Conservation (phyloP, 2,329 filamentous ascomycete species). For the Neonectria neomacrospora region DNA sequence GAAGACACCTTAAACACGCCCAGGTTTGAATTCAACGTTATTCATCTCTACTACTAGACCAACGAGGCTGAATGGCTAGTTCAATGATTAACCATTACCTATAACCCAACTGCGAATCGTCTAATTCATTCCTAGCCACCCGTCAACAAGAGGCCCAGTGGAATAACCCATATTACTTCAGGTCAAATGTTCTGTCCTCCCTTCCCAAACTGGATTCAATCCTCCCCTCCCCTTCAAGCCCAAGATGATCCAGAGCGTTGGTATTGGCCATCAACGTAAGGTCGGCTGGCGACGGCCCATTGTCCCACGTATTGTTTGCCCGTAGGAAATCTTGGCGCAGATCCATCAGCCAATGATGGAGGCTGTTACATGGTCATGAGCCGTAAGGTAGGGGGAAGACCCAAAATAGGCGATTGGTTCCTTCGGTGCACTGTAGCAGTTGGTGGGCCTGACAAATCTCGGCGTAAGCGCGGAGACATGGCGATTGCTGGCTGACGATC, state of each 20-base stretch:
- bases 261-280: background rate
- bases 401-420: constrained; percentile 1
- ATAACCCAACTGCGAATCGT: no score
- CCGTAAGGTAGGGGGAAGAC: constrained; percentile 28
- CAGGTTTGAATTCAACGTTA: no score
- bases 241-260: background rate
- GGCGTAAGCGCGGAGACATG: background rate
- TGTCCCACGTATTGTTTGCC: background rate
- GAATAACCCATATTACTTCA: no score
- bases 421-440: background rate
- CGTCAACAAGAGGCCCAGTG: no score
- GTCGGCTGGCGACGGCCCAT: background rate
- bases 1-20: no score
- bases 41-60: no score
- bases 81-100: no score
- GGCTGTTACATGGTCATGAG: constrained; percentile 36
- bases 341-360: constrained; percentile 36
- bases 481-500: no score
- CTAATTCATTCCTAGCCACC: no score
- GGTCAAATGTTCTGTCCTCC: background rate
- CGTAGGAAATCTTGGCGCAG: background rate
- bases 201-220: background rate
- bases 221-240: background rate
- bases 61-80: no score
- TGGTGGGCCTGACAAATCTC: background rate